A percentile compares a stretch with the other conserved stretches of the same genome.
Conservation (phyloP, 2,329 filamentous ascomycete species). For the Fusarium paranaense region DNA sequence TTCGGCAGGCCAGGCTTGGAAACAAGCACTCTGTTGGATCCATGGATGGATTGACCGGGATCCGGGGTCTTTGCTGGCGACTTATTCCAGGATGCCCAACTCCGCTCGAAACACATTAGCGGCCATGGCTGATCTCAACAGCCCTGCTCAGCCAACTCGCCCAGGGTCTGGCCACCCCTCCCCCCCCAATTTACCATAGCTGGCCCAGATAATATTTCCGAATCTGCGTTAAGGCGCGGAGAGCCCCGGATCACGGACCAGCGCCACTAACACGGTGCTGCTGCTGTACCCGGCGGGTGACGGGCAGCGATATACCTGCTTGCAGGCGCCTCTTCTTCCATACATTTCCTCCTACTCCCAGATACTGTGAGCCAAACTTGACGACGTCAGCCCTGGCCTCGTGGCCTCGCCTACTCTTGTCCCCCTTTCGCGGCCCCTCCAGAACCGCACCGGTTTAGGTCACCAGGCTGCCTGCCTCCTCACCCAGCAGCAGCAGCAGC, state of each 20-base stretch:
- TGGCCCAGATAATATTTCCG: slow-evolving; percentile 62
- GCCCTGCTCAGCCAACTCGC: slow-evolving; percentile 51
- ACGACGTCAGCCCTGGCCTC: slow-evolving; percentile 44
- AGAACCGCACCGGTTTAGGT: slow-evolving; percentile 29
- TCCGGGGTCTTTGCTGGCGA: slow-evolving; percentile 43
- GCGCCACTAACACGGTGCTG: slow-evolving; percentile 50
- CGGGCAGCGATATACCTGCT: slow-evolving; percentile 49
- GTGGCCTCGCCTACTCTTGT: slow-evolving; percentile 42
- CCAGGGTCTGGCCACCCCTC: slow-evolving; percentile 53
- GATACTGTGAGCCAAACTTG: slow-evolving; percentile 40
- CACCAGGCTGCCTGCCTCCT: slow-evolving; percentile 24
- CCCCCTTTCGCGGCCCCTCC: slow-evolving; percentile 36
- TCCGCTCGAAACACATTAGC: slow-evolving; percentile 57
- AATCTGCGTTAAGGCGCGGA: slow-evolving; percentile 60
- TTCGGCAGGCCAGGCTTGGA: slow-evolving; percentile 22
- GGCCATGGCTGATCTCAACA: slow-evolving; percentile 55
- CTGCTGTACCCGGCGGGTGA: slow-evolving; percentile 48
- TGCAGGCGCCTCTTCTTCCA: slow-evolving; percentile 44
- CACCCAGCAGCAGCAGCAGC: slow-evolving; percentile 3
- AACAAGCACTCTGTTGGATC: slow-evolving; percentile 40
- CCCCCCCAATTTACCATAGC: slow-evolving; percentile 52
- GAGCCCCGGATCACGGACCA: slow-evolving; percentile 56
- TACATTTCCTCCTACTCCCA: slow-evolving; percentile 43
- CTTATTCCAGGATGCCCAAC: slow-evolving; percentile 48
- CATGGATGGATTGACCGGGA: slow-evolving; percentile 33